Percentiles rank a stretch among this genome's conserved stretches.
Evolutionary conservation across 2,329 filamentous ascomycete species (phyloP).

Genomic region (Pseudocercospora fijiensis): DNA sequence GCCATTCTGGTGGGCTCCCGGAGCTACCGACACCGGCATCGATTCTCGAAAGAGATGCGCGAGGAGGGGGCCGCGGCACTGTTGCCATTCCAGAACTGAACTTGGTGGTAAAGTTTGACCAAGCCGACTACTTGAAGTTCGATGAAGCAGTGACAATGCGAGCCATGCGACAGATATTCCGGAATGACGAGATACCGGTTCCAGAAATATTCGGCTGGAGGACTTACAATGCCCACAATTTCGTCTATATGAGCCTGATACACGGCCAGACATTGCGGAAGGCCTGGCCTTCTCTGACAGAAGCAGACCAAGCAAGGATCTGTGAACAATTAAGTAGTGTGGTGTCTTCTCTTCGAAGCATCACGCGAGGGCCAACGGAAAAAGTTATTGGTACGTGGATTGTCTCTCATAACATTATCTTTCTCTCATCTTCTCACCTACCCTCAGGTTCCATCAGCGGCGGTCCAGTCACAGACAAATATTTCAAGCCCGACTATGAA

Average conservation of each 20-base stretch:
- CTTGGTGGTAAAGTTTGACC: conserved; percentile 12
- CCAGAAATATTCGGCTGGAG: conserved; percentile 13
- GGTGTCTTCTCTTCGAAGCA: background rate
- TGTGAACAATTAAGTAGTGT: background rate
- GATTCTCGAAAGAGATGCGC: background rate
- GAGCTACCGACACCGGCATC: background rate
- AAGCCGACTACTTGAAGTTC: background rate
- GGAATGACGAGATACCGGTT: background rate
- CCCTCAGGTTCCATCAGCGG: background rate
- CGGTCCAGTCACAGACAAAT: background rate
- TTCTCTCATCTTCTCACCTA: background rate
- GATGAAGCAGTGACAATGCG: conserved; percentile 9
- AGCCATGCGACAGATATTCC: conserved; percentile 4
- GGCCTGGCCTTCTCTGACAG: background rate
- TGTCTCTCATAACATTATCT: background rate
- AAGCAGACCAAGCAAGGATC: background rate
- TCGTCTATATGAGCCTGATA: conserved; percentile 13
- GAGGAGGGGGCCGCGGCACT: background rate
- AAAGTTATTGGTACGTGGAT: background rate
- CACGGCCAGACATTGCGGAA: conserved; percentile 3
- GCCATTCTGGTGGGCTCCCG: background rate
- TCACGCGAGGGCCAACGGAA: background rate
- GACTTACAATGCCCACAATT: background rate
- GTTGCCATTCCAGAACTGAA: background rate
- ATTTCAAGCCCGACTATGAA: conserved; percentile 1